phyloP scores from a whole-genome alignment of 2,329 filamentous ascomycete genomes.

The Dothiorella sarmentorum region DNA sequence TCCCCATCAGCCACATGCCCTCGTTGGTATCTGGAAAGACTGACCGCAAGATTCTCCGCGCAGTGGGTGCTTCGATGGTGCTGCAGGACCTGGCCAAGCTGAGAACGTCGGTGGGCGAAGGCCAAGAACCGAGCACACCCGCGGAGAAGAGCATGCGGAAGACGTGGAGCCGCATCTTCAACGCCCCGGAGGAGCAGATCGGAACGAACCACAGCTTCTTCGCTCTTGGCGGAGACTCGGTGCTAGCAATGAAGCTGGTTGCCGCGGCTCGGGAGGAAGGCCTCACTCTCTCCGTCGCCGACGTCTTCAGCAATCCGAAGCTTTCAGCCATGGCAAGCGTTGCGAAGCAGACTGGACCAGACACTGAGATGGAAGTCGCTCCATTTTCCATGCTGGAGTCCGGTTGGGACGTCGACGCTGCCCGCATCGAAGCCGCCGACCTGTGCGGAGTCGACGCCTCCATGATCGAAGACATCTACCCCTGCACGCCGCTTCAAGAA shows the following conservation, averaged over 20 bases:
- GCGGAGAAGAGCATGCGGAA: constrained; percentile 1
- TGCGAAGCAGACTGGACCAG: constrained; percentile 26
- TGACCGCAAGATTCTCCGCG: constrained; percentile 24
- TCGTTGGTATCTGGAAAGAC: constrained; percentile 44
- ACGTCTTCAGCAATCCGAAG: constrained; percentile 51
- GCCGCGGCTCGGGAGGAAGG: constrained; percentile 50
- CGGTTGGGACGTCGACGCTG: constrained; percentile 29
- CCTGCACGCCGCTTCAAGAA: constrained; percentile 42
- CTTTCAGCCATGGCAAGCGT: constrained; percentile 46
- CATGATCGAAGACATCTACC: constrained; percentile 39
- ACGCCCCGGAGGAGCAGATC: constrained; percentile 36
- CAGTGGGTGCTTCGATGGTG: constrained; percentile 22
- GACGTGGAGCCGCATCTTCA: constrained; percentile 19
- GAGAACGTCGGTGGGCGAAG: not conserved
- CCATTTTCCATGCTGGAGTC: constrained; percentile 33
- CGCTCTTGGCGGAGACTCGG: constrained; percentile 58
- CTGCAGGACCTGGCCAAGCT: constrained; percentile 19
- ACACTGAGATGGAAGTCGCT: constrained; percentile 26
- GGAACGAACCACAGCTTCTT: constrained; percentile 59
- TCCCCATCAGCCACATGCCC: constrained; percentile 44
- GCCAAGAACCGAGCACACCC: not conserved
- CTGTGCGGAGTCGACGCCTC: constrained; percentile 28
- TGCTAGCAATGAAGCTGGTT: constrained; percentile 60
- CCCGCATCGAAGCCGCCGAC: constrained; percentile 36
- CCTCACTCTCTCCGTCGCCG: constrained; percentile 51